phyloP scores from a whole-genome alignment of 257 asterid genomes.

The Nicotiana knightiana region DNA sequence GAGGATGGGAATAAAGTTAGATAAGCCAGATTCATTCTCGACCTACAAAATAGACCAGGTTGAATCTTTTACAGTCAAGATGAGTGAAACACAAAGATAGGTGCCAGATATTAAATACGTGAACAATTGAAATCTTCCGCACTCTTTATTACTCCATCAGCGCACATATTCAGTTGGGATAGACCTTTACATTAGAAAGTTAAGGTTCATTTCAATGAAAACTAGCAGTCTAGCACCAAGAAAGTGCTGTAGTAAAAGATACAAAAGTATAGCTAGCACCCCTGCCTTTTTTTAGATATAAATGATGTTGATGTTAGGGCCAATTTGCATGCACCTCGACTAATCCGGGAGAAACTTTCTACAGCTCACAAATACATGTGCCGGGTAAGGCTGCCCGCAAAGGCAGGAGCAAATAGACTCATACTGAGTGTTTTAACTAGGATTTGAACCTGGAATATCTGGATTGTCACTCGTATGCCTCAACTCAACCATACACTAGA shows the following conservation, averaged over 20 bases:
- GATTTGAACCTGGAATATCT: not conserved
- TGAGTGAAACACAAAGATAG: not conserved
- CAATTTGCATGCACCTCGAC: not conserved
- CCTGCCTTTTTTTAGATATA: not conserved
- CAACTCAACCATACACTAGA: not conserved
- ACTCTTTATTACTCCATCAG: not conserved
- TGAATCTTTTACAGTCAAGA: not conserved
- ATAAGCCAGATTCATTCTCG: conserved; percentile 88
- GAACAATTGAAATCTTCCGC: not conserved
- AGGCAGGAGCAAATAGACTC: not conserved
- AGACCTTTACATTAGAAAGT: not conserved
- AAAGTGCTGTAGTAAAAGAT: not conserved
- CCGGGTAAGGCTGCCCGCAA: not conserved
- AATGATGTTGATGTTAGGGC: not conserved
- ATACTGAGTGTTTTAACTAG: not conserved
- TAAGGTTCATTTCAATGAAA: not conserved
- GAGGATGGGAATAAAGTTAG: conserved; percentile 89
- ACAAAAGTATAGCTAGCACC: not conserved
- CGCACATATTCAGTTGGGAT: not conserved
- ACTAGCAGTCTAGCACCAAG: not conserved
- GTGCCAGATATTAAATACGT: not conserved
- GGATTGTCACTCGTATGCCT: not conserved
- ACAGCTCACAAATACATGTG: not conserved
- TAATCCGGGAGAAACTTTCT: not conserved
- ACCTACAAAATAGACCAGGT: conserved; percentile 44